Evolutionary conservation across 257 asterid genomes (phyloP), one percentile per base, ranked within the genome.

Genomic region (Hygrophila difformis): DNA sequence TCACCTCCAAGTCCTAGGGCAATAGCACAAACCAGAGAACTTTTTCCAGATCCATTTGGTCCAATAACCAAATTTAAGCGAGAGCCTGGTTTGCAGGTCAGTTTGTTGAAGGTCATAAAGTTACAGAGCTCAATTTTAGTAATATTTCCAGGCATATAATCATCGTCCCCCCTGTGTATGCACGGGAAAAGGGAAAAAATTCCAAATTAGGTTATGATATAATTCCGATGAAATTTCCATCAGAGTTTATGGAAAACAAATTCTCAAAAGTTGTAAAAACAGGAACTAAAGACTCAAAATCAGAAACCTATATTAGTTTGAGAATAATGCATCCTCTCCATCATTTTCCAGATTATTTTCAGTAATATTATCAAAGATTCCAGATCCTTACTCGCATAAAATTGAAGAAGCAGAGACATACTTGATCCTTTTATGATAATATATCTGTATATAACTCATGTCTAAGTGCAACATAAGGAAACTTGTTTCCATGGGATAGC

Each of bases 1-100:
- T 89, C 96, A 34, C 94, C 98, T 21, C 93, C 91, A 23, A 89
- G 94, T 42, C 96, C 98, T 11, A 89, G 73, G 29, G 98, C 96
- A 55, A 89, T 82, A 44, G 96, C 96, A 68, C 98, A 89, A 8
- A 85, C 96, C 53, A 89, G 88, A 43, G 98, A 89, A 73, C 98
- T 89, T 66, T 89, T 89, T 41, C 98, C 98, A 17, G 94, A 79
- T 57, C 98, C 96, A 73, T 85, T 89, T 34, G 98, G 98, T 39
- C 98, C 98, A 63, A 82, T 68, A 33, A 89, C 94, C 70, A 89
- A 84, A 74, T 89, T 89, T 50, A 89, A 63, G 12, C 96, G 87
- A 3, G 98, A 50, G 26, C 77, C 89, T 0, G 98, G 98, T 67
- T 74, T 66, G 66, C 84, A 70, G 14, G 69, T 79, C 72, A 87